phyloP scores from a whole-genome alignment of 2,329 filamentous ascomycete genomes.

The Rosellinia necatrix region DNA sequence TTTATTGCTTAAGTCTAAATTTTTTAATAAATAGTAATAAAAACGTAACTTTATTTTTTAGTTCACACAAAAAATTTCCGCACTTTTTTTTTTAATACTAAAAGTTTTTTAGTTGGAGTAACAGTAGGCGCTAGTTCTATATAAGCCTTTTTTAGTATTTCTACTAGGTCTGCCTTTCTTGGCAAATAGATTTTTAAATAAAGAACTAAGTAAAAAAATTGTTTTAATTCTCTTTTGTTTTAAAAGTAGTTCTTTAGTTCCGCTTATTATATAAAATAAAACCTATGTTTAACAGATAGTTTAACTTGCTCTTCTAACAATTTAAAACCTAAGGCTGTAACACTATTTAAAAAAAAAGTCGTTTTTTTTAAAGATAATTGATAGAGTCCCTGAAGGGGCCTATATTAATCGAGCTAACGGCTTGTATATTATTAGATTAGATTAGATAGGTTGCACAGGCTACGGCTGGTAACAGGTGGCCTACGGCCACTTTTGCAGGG shows the following conservation, averaged over 20 bases:
- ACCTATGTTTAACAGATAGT: background rate
- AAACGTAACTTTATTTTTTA: background rate
- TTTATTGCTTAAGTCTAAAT: no score
- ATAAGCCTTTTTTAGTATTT: background rate
- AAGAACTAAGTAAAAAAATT: background rate
- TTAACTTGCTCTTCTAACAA: background rate
- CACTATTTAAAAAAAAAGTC: no score
- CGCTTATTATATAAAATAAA: background rate
- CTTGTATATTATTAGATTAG: no score
- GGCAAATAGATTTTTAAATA: background rate
- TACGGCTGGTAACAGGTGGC: no score
- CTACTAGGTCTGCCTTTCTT: background rate
- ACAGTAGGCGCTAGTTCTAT: background rate
- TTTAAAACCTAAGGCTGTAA: no score
- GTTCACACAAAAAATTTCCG: background rate
- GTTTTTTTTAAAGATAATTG: background rate
- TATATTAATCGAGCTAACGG: no score
- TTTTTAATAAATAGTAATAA: no score
- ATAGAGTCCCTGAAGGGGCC: no score
- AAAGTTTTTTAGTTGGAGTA: background rate
- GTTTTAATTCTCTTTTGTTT: background rate
- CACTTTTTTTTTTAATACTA: background rate
- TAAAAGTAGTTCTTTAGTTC: background rate
- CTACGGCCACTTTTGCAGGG: no score
- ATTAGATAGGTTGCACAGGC: no score